Conservation (phyloP, 176 grass and related monocot genomes). For the Thalia dealbata region DNA sequence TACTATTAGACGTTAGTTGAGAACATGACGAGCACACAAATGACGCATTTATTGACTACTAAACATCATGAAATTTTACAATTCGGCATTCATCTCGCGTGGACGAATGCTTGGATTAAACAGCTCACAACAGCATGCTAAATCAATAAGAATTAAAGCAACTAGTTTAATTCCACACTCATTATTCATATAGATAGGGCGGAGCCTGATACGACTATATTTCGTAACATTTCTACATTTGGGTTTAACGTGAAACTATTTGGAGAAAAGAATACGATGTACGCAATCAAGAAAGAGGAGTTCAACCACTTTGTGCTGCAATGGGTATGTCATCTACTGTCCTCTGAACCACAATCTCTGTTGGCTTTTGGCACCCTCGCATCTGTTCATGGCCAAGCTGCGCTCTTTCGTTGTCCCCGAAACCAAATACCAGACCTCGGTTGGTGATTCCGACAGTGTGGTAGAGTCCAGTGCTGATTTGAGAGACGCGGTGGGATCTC, state of each 20-base stretch:
- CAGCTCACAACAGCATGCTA: background rate
- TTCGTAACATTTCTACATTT: too few relatives aligned
- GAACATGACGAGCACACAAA: too few relatives aligned
- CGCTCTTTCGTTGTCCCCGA: slow-evolving; percentile 92
- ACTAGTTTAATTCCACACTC: background rate
- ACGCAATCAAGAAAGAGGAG: background rate
- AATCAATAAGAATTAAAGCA: background rate
- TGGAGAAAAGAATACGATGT: background rate
- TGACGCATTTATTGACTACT: background rate
- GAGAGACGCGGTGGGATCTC: slow-evolving; percentile 52
- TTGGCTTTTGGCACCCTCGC: slow-evolving; percentile 78
- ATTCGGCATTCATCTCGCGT: background rate
- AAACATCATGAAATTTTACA: background rate
- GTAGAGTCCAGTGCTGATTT: slow-evolving; percentile 94
- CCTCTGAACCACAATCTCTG: slow-evolving; percentile 75
- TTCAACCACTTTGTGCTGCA: slow-evolving; percentile 43
- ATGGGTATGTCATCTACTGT: slow-evolving; percentile 70
- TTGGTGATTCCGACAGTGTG: slow-evolving; percentile 88
- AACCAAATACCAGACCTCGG: slow-evolving; percentile 81
- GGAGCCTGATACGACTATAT: too few relatives aligned
- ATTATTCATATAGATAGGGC: too few relatives aligned
- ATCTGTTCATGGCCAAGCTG: slow-evolving; percentile 87
- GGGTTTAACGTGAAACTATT: background rate
- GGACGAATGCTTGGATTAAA: too few relatives aligned
- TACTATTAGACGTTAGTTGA: too few relatives aligned